Evolutionary conservation across 2,329 filamentous ascomycete genomes (phyloP), one percentile per base, ranked within the genome.

Genomic region (Neofusicoccum umdonicola): DNA sequence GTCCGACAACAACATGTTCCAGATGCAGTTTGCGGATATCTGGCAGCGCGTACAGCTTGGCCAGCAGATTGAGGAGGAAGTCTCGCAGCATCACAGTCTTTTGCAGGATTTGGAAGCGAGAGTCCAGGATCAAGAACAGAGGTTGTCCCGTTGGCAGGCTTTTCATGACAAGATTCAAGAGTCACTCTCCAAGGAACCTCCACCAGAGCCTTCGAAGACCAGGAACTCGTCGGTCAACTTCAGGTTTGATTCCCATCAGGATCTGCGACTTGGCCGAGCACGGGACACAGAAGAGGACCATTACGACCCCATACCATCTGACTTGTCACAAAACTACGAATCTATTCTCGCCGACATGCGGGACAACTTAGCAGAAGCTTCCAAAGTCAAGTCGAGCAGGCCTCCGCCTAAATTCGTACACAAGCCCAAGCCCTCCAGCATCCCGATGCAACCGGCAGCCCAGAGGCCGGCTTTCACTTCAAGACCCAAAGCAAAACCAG

Each of bases 101-200:
- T 72, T 97, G 19, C 84, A 90, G 67, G 88, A 93, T 71, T 79
- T 97, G 4, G 89, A 94, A 62, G 77, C 78, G 19, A 85, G 91
- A 13, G 85, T 95, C 0, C 80, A 82, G 48, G 80, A 84, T 6
- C 92, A 96, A 70, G 84, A 85, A 62, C 83, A 84, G 50, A 85
- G 92, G 44, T 76, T 97, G 34, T 82, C 86, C 61, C 88, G 84
- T 74, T 96, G 92, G 93, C 84, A 89, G 69, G 82, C 81, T n/a
- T 92, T 92, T 67, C 78, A 80, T 81, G 85, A 67, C 77, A 81
- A 68, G 56, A 58, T 76, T 39, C 67, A 64, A 37, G 51, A 42
- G 8, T 50, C 51, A 41, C 35, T 19, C 1, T 39, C 67, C 2
- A 34, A 62, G 3, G 52, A 68, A 51, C 44, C 71, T 73, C 27